These are phyloP conservation scores for Plasmopara muralis DNA, from an alignment of 352 stramenopile genomes.

Conservation along the genomic window DNA sequence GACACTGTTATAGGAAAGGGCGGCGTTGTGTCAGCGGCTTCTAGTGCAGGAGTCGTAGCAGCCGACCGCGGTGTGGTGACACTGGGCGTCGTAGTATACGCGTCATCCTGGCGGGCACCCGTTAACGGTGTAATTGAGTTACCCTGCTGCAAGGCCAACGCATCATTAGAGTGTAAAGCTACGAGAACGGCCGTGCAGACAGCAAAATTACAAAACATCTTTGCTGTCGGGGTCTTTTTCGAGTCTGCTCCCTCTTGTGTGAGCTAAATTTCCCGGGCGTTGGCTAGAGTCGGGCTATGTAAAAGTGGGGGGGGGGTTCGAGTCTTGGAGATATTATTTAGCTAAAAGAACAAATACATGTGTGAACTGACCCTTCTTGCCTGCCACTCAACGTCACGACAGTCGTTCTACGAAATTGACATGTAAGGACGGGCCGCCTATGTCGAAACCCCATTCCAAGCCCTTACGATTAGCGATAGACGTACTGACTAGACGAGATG, in stretches of 20 bases:
- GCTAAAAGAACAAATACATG: too few relatives aligned
- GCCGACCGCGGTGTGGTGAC: background rate
- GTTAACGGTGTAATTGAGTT: slow-evolving; percentile 10
- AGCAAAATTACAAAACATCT: slow-evolving; percentile 36
- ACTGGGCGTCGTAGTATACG: slow-evolving; percentile 13
- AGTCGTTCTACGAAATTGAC: slow-evolving; percentile 19
- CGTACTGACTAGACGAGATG: background rate
- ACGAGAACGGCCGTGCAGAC: slow-evolving; percentile 35
- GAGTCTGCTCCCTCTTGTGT: slow-evolving; percentile 14
- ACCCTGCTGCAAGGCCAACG: slow-evolving; percentile 17
- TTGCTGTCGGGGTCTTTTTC: slow-evolving; percentile 32
- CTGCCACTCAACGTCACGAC: slow-evolving; percentile 16
- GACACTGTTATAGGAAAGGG: background rate
- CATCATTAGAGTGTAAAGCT: slow-evolving; percentile 36
- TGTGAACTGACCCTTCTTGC: background rate
- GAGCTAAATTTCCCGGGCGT: slow-evolving; percentile 2
- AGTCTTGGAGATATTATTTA: background rate
- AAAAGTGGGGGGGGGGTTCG: slow-evolving; percentile 13
- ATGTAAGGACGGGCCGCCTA: slow-evolving; percentile 10
- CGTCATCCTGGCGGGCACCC: slow-evolving; percentile 14
- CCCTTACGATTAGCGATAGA: slow-evolving; percentile 7
- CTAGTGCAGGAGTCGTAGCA: background rate
- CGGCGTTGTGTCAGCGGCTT: background rate
- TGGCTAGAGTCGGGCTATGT: slow-evolving; percentile 18
- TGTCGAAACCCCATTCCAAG: slow-evolving; percentile 5